phyloP scores from a whole-genome alignment of 78 protist genomes.

The Dictyostelium brefeldianum region DNA sequence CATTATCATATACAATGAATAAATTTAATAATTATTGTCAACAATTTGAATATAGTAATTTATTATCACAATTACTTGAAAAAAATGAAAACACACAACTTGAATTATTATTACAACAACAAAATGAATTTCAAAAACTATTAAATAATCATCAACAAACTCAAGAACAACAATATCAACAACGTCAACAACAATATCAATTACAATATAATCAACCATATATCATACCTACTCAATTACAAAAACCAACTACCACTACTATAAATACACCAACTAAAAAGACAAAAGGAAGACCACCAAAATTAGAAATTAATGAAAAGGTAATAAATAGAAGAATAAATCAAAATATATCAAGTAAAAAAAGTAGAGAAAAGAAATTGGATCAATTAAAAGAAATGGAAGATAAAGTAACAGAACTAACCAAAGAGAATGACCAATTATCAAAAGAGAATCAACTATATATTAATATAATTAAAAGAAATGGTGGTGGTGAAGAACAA shows the following conservation, averaged over 20 bases:
- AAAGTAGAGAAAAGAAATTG: not conserved
- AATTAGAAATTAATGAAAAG: not conserved
- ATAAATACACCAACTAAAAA: too few species aligned
- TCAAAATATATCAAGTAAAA: slow-evolving; percentile 1
- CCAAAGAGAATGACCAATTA: not conserved
- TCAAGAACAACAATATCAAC: not conserved
- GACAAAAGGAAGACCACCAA: too few species aligned
- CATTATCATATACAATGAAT: too few species aligned
- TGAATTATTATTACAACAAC: too few species aligned
- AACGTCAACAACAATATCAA: not conserved
- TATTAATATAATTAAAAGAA: not conserved
- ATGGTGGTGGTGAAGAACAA: not conserved
- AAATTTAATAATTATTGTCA: too few species aligned
- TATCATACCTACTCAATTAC: too few species aligned
- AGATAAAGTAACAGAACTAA: not conserved
- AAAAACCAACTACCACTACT: too few species aligned
- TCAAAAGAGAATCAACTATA: not conserved
- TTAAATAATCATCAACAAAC: not conserved
- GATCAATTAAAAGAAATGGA: not conserved
- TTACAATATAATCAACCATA: not conserved
- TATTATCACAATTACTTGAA: too few species aligned
- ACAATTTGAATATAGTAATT: too few species aligned
- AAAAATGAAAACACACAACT: too few species aligned
- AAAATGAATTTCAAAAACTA: too few species aligned
- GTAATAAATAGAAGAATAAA: not conserved